Conservation (phyloP, 1,284 basidiomycete genomes). For the Boletellus deceptivus region DNA sequence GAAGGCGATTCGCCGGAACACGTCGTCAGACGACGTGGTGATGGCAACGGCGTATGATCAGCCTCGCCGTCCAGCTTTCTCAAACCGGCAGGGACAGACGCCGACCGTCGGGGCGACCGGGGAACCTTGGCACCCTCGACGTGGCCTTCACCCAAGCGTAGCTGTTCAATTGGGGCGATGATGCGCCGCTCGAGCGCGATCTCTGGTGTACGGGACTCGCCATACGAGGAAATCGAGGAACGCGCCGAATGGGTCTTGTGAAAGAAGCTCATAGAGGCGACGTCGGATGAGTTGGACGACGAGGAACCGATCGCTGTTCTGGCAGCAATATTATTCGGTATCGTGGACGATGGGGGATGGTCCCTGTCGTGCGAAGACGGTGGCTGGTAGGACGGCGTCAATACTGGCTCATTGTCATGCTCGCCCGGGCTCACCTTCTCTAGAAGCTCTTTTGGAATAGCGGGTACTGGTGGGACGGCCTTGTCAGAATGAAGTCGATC, state of each 20-base stretch:
- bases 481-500: constrained; percentile 47
- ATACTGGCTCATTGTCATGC: constrained; percentile 21
- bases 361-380: constrained; percentile 8
- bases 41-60: constrained; percentile 7
- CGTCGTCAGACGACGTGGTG: constrained; percentile 7
- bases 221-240: constrained; percentile 58
- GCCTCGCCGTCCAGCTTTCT: constrained; percentile 5
- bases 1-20: constrained; percentile 7
- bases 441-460: constrained; percentile 47
- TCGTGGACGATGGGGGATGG: constrained; percentile 1
- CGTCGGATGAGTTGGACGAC: constrained; percentile 55
- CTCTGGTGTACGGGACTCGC: constrained; percentile 43
- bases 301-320: constrained; percentile 51
- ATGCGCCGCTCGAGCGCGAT: constrained; percentile 42
- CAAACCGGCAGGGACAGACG: constrained; percentile 18
- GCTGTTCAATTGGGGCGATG: constrained; percentile 50
- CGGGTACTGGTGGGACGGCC: constrained; percentile 58
- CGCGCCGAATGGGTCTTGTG: constrained; percentile 45
- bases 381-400: neutral
- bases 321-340: constrained; percentile 15
- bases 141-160: constrained; percentile 30
- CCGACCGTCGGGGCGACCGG: constrained; percentile 17
- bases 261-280: constrained; percentile 52
- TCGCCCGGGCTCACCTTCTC: constrained; percentile 8
- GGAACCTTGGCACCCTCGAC: constrained; percentile 3